Base-by-base conservation (phyloP, 2,329 filamentous ascomycete genomes). In the Phialophora chinensis region DNA sequence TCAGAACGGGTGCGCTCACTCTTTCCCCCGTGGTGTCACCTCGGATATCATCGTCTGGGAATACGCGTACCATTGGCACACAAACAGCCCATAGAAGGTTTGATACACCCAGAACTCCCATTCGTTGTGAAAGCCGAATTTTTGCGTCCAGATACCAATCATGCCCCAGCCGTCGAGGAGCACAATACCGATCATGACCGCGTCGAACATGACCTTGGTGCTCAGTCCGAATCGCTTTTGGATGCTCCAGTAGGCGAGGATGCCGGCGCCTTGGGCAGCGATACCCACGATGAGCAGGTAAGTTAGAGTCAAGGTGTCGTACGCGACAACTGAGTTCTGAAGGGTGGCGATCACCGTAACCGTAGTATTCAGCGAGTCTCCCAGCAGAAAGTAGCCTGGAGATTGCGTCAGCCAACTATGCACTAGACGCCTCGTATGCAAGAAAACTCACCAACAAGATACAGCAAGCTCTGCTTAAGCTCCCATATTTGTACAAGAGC, bases 31-130 rank as follows among this genome's bases (percentile, higher is more conserved):
- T 0, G 88, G 88, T 0, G 88, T 90, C 1, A 91, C 87, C 71
- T 90, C 88, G 2, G 84, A 87, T 70, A 91, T 91, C 84, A 91
- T 88, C 72, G 88, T 90, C 74, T 90, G 88, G 0, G 84, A 86
- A 76, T 91, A 91, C 56, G 85, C 87, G 75, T 90, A 90, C 88
- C 88, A 90, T 87, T 88, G 88, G 54, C 69, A 69, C 14, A 72
- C 86, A 55, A 90, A 83, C 0, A 91, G 79, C 0, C 88, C 88
- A 71, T 90, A 90, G 69, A 87, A 88, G 8, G 76, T 78, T 74
- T 82, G 79, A 65, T 82, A 82, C 29, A 81, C 72, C 83, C 82
- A 85, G 54, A 85, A 79, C 73, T 86, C 84, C 83, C 83, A 86
- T 5, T 75, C 74, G 66, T 84, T 76, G 70, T 86, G 84, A 73